Base-by-base conservation (phyloP, 345 rosid species). In the Cardamine occulta region DNA sequence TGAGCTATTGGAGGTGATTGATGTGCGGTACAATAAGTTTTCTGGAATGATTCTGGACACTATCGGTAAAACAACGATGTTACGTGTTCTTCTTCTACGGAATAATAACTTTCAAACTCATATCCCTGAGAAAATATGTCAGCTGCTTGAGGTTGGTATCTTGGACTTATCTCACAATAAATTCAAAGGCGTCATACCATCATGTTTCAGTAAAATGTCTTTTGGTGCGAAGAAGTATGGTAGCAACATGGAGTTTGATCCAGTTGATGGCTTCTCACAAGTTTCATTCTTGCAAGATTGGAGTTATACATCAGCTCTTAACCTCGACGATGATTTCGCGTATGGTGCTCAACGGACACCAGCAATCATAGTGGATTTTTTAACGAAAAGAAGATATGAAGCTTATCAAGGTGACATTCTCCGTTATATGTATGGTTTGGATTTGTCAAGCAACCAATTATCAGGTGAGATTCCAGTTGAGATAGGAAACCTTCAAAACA, bases 71-170 rank as follows among this genome's bases (percentile, higher is more conserved):
- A 82, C 82, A 70, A 81, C 93, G 21, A 49, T 51, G 63, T 85
- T 88, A 56, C 82, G 86, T 73, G 84, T 84, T 66, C 89, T 91
- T 44, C 88, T 86, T 80, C 86, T 89, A 67, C 83, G 89, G 39
- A 85, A 86, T 0, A 91, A 91, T 66, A 77, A 67, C 52, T 80
- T 91, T 37, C 72, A 6, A 15, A 84, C 85, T 56, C 71, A 45
- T 48, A 80, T 91, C 72, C 77, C 93, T 2, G 84, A 74, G 47
- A 53, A 29, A 4, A 7, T 76, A 32, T 76, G 80, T 13, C 74
- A 68, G 18, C 61, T 76, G 19, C 15, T 29, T 39, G 7, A 76
- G 24, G 70, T 76, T 52, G 45, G 55, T 29, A 10, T 76, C 39
- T 14, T 69, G 37, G 80, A 76, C 19, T 61, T 76, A 18, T 76